phyloP scores from a whole-genome alignment of 805 yeast genomes.

The Metschnikowia dekortorum region DNA sequence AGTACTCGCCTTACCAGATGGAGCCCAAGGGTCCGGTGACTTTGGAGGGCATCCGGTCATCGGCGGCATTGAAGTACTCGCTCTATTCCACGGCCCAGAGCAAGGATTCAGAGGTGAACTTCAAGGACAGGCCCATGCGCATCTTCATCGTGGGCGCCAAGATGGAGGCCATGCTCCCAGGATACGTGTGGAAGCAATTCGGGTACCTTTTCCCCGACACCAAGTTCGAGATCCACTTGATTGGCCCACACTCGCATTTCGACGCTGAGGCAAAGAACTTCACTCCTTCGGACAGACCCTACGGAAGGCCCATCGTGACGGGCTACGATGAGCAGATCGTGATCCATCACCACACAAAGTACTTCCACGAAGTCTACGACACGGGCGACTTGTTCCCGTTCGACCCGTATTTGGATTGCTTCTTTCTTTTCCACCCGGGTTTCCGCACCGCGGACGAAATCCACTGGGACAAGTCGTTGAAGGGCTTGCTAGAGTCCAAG shows the following conservation, averaged over 20 bases:
- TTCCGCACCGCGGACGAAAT: constrained; percentile 77
- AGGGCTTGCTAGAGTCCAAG: constrained; percentile 86
- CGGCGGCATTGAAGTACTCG: constrained; percentile 89
- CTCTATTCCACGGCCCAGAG: constrained; percentile 61
- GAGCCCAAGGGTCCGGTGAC: constrained; percentile 85
- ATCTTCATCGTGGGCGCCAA: constrained; percentile 87
- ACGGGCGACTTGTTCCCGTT: constrained; percentile 95
- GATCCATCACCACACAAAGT: constrained; percentile 80
- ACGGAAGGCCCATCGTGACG: constrained; percentile 61
- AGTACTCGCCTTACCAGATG: constrained; percentile 76
- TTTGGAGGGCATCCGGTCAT: constrained; percentile 86
- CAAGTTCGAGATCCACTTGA: constrained; percentile 80
- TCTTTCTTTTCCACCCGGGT: constrained; percentile 95
- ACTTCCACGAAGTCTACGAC: constrained; percentile 86
- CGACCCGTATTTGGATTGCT: constrained; percentile 92
- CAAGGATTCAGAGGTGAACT: constrained; percentile 47
- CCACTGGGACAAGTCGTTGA: constrained; percentile 80
- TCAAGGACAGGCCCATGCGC: constrained; percentile 85
- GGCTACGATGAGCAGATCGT: constrained; percentile 71
- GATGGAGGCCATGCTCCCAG: constrained; percentile 90
- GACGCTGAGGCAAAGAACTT: constrained; percentile 62
- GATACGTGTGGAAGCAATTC: constrained; percentile 93
- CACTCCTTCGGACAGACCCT: constrained; percentile 48
- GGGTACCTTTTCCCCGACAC: constrained; percentile 79
- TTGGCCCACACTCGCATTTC: constrained; percentile 88